A percentile compares a stretch with the other conserved stretches of the same genome.
Conservation (phyloP, 345 rosid genomes). For the Gossypioides kirkii region DNA sequence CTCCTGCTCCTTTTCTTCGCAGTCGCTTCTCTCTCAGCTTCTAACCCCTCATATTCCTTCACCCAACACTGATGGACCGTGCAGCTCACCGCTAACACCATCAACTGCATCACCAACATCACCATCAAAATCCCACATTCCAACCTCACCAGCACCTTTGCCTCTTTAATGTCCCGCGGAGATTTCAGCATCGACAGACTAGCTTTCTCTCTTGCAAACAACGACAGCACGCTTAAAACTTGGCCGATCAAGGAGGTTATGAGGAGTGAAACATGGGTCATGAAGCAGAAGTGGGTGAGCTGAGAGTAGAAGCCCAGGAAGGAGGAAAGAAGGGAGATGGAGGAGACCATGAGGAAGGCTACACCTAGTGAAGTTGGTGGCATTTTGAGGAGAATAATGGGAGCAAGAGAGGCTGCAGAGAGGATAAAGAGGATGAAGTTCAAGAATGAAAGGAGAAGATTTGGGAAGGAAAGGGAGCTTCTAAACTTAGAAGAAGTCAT, state of each 20-base stretch:
- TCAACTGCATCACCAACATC: constrained; percentile 40
- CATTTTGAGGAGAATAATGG: constrained; percentile 40
- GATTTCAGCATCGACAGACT: constrained; percentile 49
- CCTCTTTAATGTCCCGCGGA: constrained; percentile 44
- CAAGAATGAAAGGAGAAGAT: constrained; percentile 44
- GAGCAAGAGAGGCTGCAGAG: constrained; percentile 43
- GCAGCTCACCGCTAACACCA: constrained; percentile 45
- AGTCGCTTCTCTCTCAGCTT: constrained; percentile 38
- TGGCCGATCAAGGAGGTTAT: constrained; percentile 44
- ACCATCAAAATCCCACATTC: constrained; percentile 61
- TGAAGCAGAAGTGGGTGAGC: constrained; percentile 39
- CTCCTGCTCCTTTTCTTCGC: constrained; percentile 41
- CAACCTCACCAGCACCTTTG: constrained; percentile 53
- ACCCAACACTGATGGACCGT: constrained; percentile 46
- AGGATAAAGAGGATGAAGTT: constrained; percentile 48
- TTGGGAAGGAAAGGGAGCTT: constrained; percentile 53
- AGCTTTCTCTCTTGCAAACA: constrained; percentile 42
- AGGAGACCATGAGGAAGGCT: constrained; percentile 41
- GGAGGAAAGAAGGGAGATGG: constrained; percentile 44
- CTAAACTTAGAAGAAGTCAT: constrained; percentile 42
- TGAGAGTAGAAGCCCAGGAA: constrained; percentile 46
- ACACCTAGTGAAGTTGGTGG: constrained; percentile 61
- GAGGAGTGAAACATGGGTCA: constrained; percentile 46
- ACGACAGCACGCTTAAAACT: constrained; percentile 27
- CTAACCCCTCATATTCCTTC: constrained; percentile 46